Percentiles rank a stretch among this genome's conserved stretches.
Evolutionary conservation across 1,139 yeast genomes (phyloP).

Genomic region (Geotrichum candidum): DNA sequence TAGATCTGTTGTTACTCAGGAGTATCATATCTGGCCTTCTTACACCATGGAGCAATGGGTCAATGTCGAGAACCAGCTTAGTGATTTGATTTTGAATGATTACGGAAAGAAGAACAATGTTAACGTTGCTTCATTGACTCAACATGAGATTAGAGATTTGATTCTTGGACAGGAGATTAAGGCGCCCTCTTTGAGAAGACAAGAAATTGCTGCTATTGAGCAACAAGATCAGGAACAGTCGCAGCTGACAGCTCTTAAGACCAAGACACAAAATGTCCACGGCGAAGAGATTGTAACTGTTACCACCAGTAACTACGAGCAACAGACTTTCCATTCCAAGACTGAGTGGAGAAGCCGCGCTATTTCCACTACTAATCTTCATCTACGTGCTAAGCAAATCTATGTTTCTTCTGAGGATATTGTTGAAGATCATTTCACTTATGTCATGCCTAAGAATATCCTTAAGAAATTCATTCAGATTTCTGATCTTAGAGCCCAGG

Average conservation of each 20-base stretch:
- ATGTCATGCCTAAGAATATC: slow-evolving; percentile 75
- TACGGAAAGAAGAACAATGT: slow-evolving; percentile 83
- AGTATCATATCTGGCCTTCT: slow-evolving; percentile 91
- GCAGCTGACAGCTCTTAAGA: slow-evolving; percentile 69
- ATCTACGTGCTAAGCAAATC: slow-evolving; percentile 69
- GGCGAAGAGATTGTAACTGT: slow-evolving; percentile 96
- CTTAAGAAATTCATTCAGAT: slow-evolving; percentile 72
- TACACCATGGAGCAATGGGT: slow-evolving; percentile 88
- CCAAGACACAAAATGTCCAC: slow-evolving; percentile 82
- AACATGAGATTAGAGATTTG: slow-evolving; percentile 87
- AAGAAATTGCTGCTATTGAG: slow-evolving; percentile 75
- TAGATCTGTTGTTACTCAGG: slow-evolving; percentile 58
- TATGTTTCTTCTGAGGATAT: slow-evolving; percentile 59
- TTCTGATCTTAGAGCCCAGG: slow-evolving; percentile 74
- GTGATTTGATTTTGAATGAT: slow-evolving; percentile 81
- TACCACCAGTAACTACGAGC: slow-evolving; percentile 86
- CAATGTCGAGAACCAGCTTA: slow-evolving; percentile 74
- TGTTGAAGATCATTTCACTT: slow-evolving; percentile 55
- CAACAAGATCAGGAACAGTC: slow-evolving; percentile 42
- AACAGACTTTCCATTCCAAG: slow-evolving; percentile 72
- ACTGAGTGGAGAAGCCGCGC: slow-evolving; percentile 93
- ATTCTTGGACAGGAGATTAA: slow-evolving; percentile 90
- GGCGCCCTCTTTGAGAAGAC: slow-evolving; percentile 82
- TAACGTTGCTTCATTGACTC: slow-evolving; percentile 81
- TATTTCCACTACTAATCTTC: slow-evolving; percentile 66